Evolutionary conservation across 2,329 filamentous ascomycete genomes (phyloP).

Genomic region (Xylariaceae sp.): DNA sequence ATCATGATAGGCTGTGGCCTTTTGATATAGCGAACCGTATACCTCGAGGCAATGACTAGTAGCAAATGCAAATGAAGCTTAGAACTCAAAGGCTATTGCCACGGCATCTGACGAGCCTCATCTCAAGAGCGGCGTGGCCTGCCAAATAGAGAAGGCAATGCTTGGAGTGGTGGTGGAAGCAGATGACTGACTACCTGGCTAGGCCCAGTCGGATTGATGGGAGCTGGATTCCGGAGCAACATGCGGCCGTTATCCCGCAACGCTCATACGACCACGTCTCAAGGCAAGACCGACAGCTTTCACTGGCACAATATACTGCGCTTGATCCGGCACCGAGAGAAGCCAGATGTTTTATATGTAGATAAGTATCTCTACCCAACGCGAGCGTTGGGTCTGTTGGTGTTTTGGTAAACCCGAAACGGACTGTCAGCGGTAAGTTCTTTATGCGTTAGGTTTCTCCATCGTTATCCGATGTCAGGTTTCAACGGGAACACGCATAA

Average conservation of each 20-base stretch:
- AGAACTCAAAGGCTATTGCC: not conserved
- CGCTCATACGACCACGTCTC: constrained; percentile 26
- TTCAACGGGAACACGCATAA: no score
- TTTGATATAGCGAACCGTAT: constrained; percentile 1
- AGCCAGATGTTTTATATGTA: not conserved
- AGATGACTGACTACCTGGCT: constrained; percentile 8
- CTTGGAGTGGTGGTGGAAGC: not conserved
- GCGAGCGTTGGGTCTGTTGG: no score
- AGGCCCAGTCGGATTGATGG: constrained; percentile 2
- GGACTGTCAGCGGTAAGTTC: no score
- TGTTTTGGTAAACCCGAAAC: no score
- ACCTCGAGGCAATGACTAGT: not conserved
- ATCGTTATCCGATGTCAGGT: no score
- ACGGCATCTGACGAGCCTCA: constrained; percentile 4
- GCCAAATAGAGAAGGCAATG: not conserved
- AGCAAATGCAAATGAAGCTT: constrained; percentile 2
- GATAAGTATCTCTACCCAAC: no score
- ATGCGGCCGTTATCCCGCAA: not conserved
- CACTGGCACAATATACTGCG: constrained; percentile 15
- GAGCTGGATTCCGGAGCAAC: not conserved
- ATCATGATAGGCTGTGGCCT: not conserved
- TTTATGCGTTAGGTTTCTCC: no score
- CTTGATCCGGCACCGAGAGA: constrained; percentile 14
- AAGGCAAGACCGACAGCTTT: not conserved
- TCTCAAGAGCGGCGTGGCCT: constrained; percentile 1